These are phyloP conservation scores for Centrapalus pauciflorus DNA, from an alignment of 129 eudicot genomes.

Conservation along the genomic window DNA sequence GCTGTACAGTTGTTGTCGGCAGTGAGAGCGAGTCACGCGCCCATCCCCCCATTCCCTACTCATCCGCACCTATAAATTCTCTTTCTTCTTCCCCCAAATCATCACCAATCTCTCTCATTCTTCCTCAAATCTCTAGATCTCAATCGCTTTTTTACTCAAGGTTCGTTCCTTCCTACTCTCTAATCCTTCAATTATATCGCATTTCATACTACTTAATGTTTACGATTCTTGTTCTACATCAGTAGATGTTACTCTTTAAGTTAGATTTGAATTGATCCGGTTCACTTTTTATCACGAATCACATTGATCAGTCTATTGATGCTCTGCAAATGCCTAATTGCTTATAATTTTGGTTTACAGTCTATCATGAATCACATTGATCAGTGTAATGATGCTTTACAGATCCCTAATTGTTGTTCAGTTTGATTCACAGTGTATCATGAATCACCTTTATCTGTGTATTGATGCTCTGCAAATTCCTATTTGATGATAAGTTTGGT, in stretches of 20 bases:
- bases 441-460: no score
- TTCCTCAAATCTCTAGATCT: not conserved
- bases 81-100: not conserved
- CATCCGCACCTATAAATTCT: constrained; percentile 22
- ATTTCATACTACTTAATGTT: not conserved
- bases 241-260: constrained; percentile 3
- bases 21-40: not conserved
- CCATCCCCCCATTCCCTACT: not conserved
- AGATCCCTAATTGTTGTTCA: no score
- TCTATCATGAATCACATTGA: no score
- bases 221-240: not conserved
- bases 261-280: not conserved
- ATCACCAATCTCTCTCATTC: not conserved
- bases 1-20: constrained; percentile 18
- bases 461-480: no score
- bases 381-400: no score
- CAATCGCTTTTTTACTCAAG: not conserved
- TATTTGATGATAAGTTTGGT: no score
- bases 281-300: not conserved
- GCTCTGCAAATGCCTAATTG: not conserved
- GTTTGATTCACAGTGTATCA: no score
- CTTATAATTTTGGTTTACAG: not conserved
- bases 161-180: not conserved
- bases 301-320: not conserved
- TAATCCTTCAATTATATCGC: not conserved